phyloP scores from a whole-genome alignment of 2,329 filamentous ascomycete genomes.

The Paecilomyces formosus region DNA sequence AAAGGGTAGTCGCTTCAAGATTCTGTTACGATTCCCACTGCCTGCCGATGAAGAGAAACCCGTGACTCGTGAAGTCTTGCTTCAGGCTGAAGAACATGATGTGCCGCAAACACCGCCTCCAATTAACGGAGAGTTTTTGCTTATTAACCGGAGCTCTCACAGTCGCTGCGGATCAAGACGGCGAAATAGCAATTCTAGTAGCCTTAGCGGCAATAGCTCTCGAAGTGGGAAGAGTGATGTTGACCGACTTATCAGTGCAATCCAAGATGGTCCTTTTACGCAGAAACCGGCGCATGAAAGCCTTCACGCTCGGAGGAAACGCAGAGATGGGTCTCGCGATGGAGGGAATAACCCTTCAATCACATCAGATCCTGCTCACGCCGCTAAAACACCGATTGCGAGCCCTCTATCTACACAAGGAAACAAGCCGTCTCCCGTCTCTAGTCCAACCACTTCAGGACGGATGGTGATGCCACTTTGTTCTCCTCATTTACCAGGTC shows the following conservation, averaged over 20 bases:
- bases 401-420: not conserved
- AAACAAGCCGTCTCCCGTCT: not conserved
- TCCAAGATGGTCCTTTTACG: slow-evolving; percentile 27
- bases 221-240: slow-evolving; percentile 31
- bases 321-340: not conserved
- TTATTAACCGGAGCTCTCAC: slow-evolving; percentile 22
- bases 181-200: slow-evolving; percentile 17
- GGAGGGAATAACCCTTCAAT: not conserved
- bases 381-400: not conserved
- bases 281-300: slow-evolving; percentile 9
- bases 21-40: slow-evolving; percentile 68
- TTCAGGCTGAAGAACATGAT: slow-evolving; percentile 13
- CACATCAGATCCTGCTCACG: not conserved
- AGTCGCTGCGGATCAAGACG: slow-evolving; percentile 6
- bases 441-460: slow-evolving; percentile 3
- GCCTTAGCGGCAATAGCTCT: slow-evolving; percentile 24
- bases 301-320: slow-evolving; percentile 1
- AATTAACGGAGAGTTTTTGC: slow-evolving; percentile 29
- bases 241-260: slow-evolving; percentile 35
- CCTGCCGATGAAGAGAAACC: slow-evolving; percentile 33
- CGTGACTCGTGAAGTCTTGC: not conserved
- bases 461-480: slow-evolving; percentile 10
- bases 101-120: slow-evolving; percentile 21
- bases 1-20: slow-evolving; percentile 73
- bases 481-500: slow-evolving; percentile 17